A percentile compares a stretch with the other conserved stretches of the same genome.
phyloP scores from a whole-genome alignment of 2,329 filamentous ascomycete species.

The Bertia moriformis region DNA sequence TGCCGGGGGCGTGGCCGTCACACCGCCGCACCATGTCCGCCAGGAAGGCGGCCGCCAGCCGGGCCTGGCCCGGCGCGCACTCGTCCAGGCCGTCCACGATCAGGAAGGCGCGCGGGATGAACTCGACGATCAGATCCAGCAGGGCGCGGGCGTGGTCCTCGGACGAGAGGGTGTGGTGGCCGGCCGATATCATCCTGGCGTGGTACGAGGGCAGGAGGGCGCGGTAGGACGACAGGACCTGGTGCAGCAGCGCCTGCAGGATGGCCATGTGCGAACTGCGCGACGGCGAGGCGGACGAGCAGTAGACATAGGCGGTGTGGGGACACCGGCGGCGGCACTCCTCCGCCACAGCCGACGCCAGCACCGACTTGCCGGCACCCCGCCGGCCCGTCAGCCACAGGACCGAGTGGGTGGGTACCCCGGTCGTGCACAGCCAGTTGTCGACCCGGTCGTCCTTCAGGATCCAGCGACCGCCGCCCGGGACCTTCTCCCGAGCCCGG shows the following conservation, averaged over 20 bases:
- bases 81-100: constrained; percentile 30
- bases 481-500: too few species aligned
- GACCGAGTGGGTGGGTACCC: constrained; percentile 7
- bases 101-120: constrained; percentile 14
- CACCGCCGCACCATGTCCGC: constrained; percentile 7
- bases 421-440: not conserved
- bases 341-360: constrained; percentile 22
- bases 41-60: constrained; percentile 13
- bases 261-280: constrained; percentile 13
- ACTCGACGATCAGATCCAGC: constrained; percentile 14
- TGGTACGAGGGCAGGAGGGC: constrained; percentile 13
- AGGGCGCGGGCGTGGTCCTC: constrained; percentile 11
- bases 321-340: constrained; percentile 7
- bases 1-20: constrained; percentile 5
- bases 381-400: constrained; percentile 16
- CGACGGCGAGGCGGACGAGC: constrained; percentile 13
- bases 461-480: not conserved
- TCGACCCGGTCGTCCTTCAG: not conserved
- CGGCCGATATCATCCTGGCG: constrained; percentile 10
- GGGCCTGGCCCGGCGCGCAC: constrained; percentile 13
- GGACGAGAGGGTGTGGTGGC: constrained; percentile 11
- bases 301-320: constrained; percentile 23
- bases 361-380: constrained; percentile 24
- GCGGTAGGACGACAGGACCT: constrained; percentile 12
- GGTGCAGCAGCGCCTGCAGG: constrained; percentile 15